Conservation (phyloP, 176 grass and related monocot genomes). For the Oryza meyeriana region DNA sequence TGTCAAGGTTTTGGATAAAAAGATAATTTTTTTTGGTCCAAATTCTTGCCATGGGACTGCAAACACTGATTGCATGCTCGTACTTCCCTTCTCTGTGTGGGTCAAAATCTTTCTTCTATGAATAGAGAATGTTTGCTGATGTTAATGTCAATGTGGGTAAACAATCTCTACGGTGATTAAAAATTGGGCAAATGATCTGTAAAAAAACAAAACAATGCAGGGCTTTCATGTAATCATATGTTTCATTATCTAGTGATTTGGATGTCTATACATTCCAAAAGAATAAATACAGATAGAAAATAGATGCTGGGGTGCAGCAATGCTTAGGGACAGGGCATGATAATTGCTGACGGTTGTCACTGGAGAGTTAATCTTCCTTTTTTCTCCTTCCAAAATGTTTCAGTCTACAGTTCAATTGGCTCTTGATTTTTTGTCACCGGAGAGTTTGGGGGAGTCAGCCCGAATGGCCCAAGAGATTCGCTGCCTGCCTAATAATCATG, state of each 20-base stretch:
- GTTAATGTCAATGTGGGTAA: neutral
- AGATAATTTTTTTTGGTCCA: neutral
- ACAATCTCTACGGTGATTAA: neutral
- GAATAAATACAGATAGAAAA: neutral
- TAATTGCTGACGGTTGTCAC: neutral
- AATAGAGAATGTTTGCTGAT: neutral
- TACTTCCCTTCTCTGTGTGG: neutral
- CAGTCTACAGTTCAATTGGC: constrained; percentile 92
- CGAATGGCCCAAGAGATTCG: constrained; percentile 88
- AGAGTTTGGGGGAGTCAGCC: constrained; percentile 69
- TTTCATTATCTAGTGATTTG: neutral
- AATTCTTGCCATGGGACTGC: neutral
- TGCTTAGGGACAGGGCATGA: neutral
- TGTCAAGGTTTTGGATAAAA: neutral
- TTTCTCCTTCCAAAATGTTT: constrained; percentile 18
- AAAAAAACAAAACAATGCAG: neutral
- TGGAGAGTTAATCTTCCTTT: neutral
- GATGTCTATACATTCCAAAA: neutral
- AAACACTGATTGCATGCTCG: neutral
- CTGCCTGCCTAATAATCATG: constrained; percentile 80
- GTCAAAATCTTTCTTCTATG: constrained; percentile 1
- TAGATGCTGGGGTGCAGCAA: neutral
- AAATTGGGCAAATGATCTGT: neutral
- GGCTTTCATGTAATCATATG: neutral
- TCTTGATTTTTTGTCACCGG: constrained; percentile 84